These are phyloP conservation scores for Senna tora DNA, from an alignment of 306 rosid genomes.

Conservation along the genomic window DNA sequence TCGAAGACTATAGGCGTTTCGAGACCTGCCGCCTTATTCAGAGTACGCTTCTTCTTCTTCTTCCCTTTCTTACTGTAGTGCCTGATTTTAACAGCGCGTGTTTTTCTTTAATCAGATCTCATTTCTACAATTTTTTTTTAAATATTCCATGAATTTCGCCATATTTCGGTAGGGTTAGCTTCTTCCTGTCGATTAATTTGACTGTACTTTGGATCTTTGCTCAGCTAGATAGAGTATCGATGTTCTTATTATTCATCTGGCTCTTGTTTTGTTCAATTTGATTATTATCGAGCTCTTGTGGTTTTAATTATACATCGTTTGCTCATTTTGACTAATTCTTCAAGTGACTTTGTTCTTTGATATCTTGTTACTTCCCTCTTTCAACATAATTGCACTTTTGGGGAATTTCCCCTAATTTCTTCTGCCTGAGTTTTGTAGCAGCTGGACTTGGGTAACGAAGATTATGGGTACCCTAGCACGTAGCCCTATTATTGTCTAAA, in stretches of 20 bases:
- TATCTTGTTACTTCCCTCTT: background rate
- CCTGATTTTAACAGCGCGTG: background rate
- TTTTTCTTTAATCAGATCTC: background rate
- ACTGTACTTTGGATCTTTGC: background rate
- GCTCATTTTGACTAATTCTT: background rate
- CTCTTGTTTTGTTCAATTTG: background rate
- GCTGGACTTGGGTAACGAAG: background rate
- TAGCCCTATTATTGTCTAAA: background rate
- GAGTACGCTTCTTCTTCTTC: slow-evolving; percentile 18
- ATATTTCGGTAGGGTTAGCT: background rate
- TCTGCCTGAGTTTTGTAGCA: background rate
- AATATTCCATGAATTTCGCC: background rate
- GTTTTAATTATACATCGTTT: background rate
- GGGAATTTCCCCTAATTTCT: background rate
- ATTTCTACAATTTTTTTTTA: background rate
- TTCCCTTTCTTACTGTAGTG: background rate
- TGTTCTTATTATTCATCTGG: background rate
- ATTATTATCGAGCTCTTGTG: background rate
- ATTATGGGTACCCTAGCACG: background rate
- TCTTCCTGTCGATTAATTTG: background rate
- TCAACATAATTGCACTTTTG: too few species aligned
- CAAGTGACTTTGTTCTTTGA: background rate
- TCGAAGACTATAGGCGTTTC: background rate
- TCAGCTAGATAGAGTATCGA: background rate
- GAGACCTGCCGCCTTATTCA: background rate